Conservation (phyloP, 345 rosid species). For the Boechera divaricarpa region DNA sequence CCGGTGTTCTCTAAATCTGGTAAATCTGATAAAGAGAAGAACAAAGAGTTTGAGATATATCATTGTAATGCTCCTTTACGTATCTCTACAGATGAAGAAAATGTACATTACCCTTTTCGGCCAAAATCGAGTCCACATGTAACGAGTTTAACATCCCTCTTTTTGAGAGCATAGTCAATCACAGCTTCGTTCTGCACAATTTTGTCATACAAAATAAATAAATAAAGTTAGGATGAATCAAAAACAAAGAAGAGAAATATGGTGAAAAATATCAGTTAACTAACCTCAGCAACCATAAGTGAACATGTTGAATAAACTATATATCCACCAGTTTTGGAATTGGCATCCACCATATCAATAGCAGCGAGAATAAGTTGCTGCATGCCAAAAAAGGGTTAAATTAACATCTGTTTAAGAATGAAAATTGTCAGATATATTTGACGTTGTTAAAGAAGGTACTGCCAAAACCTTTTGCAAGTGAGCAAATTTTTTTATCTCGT, state of each 20-base stretch:
- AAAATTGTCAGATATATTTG: constrained; percentile 55
- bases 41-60: constrained; percentile 12
- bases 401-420: background rate
- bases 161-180: constrained; percentile 79
- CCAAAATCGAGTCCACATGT: constrained; percentile 86
- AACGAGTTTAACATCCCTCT: constrained; percentile 85
- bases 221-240: background rate
- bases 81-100: constrained; percentile 7
- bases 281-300: constrained; percentile 84
- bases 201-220: background rate
- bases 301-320: constrained; percentile 93
- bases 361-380: constrained; percentile 91
- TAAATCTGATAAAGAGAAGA: constrained; percentile 50
- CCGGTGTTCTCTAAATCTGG: constrained; percentile 66
- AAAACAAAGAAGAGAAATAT: constrained; percentile 3
- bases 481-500: constrained; percentile 82
- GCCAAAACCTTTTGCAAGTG: constrained; percentile 83
- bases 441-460: constrained; percentile 18
- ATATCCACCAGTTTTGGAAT: constrained; percentile 84
- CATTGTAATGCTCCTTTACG: background rate
- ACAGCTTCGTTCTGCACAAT: constrained; percentile 82
- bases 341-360: constrained; percentile 89
- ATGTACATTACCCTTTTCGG: constrained; percentile 59
- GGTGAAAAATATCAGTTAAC: constrained; percentile 16
- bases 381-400: constrained; percentile 16